Evolutionary conservation across 192 early-diverging fungal species (phyloP).

Genomic region (Entomortierella lignicola): DNA sequence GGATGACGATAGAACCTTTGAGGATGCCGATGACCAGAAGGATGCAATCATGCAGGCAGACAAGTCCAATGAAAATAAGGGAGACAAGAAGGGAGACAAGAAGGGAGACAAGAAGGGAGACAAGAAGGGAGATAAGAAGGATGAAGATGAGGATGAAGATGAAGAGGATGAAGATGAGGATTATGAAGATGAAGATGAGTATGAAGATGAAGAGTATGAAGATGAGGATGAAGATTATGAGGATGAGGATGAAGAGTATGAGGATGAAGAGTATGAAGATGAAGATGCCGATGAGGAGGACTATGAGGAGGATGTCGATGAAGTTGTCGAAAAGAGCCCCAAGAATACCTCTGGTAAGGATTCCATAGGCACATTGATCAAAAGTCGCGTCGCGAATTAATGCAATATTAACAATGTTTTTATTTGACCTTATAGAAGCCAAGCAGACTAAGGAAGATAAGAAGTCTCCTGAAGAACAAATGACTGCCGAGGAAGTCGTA

Average conservation of each 20-base stretch:
- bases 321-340: neutral
- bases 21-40: constrained; percentile 7
- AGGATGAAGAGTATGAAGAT: neutral
- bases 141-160: neutral
- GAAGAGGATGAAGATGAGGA: constrained; percentile 2
- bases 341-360: neutral
- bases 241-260: neutral
- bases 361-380: neutral
- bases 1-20: neutral
- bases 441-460: no score
- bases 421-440: no score
- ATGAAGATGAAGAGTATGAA: neutral
- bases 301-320: neutral
- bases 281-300: neutral
- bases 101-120: no score
- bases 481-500: no score
- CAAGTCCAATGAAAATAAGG: neutral
- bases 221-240: neutral
- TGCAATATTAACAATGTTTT: no score
- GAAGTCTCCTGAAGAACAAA: no score
- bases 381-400: neutral
- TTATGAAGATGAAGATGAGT: neutral
- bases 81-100: neutral
- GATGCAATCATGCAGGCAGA: no score
- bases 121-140: no score